Base-by-base conservation (phyloP, 148 eudicot species). In the Fagopyrum tataricum region DNA sequence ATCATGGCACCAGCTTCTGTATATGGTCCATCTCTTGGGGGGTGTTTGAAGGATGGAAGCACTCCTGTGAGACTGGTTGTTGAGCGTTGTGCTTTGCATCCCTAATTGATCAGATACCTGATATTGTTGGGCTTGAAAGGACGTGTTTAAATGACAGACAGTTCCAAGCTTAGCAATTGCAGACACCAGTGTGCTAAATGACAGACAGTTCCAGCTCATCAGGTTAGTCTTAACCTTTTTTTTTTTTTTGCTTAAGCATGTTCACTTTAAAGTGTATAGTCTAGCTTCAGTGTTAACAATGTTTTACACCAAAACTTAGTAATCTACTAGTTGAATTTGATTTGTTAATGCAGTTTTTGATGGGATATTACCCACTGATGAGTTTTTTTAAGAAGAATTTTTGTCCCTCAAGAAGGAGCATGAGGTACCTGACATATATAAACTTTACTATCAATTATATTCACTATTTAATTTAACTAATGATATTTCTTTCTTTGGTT, bases 41-140 rank as follows among this genome's bases (percentile, higher is more conserved):
- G 90, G 40, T 95, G 97, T 81, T 79, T 95, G 80, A 95, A 88
- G 80, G 99, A 95, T 82, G 87, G 89, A 76, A 91, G 77, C 82
- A 82, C 96, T 62, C 94, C 97, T 46, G 99, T 95, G 72, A 85
- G 91, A 80, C 87, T 91, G 37, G 97, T 92, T 75, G 91, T 97
- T 59, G 99, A 95, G 81, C 85, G 99, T 75, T 95, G 99, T 85
- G 91, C 89, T 74, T 77, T 95, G 83, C 97, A 95, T 91, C 98
- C 42, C 83, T 94, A 13, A 75, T 94, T 78, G 98, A 94, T 82
- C 97, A 97, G 52, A 85, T 94, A 82, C 98, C 98, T 79, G 91
- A 94, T 76, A 96, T 94, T 75, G 98, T 97, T 80, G 98, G 98
- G 70, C 78, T 94, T 78, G 96, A 91, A 39, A 87, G 98, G 74